Base-by-base conservation (phyloP, 108 stramenopile genomes). In the Licmophora abbreviata region DNA sequence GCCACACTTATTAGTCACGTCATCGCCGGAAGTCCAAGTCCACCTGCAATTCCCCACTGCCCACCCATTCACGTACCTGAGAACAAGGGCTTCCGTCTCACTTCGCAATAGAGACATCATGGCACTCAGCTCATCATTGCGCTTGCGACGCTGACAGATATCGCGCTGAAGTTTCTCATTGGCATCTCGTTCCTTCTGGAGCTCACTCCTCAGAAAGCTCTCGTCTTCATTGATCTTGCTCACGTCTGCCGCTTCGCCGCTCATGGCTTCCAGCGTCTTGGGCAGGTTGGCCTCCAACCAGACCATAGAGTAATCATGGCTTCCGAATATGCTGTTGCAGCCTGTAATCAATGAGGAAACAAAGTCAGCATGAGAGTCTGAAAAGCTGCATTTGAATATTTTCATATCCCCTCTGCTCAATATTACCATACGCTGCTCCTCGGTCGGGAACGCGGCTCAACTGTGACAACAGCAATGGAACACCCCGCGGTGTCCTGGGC, bases 51-150 rank as follows among this genome's bases (percentile, higher is more conserved):
- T 24, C 18, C 29, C 7, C 31, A 48, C 12, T 7, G 11, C 14
- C 11, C 10, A 29, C 12, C 3, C 2, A 30, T 31, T 3, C 3
- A 23, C 34, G 10, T 4, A 33, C 68, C 75, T 59, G 31, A 73
- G 59, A 22, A 94, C 51, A 17, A 88, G 79, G 0, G 88, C 92
- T 63, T 94, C 92, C 0, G 84, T 94, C 67, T 94, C 92, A 1
- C 78, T 76, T 28, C 92, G 73, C 48, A 90, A 30, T 29, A 94
- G 36, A 40, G 79, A 62, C 76, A 94, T 83, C 70, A 84, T 76
- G 31, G 81, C 61, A 18, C 75, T 74, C 80, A 87, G 74, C 51
- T 83, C 74, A 53, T 90, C 83, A 44, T 66, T 73, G 11, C 57
- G 40, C 27, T 61, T 69, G 29, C 83, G 68, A 25, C 63, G 48